Base-by-base conservation (phyloP, 805 yeast species). In the Monosporozyma yasuniensis region DNA sequence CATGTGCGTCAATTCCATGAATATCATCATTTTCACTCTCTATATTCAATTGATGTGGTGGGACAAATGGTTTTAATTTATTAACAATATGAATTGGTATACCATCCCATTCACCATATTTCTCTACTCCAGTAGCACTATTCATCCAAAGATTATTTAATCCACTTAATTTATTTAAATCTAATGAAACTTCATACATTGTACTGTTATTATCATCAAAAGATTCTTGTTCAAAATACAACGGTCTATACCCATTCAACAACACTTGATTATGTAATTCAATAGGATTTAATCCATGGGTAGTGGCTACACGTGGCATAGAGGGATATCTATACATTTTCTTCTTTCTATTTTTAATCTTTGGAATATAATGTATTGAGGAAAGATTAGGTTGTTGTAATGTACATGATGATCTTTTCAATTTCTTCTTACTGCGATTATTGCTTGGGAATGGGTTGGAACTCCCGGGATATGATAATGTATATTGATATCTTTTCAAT, bases 71-170 rank as follows among this genome's bases (percentile, higher is more conserved):
- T 41, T 57, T 56, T 38, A 70, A 50, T 18, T 57, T 57, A 35
- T 56, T 58, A 4, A 60, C 55, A 8, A 65, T 57, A 8, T 65
- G 65, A 47, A 61, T 56, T 30, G 71, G 72, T 14, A 65, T 47
- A 28, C 56, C 54, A 35, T 65, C 67, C 69, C 69, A 66, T 46
- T 65, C 69, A 8, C 57, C 56, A 47, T 62, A 69, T n/a, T 53
- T 55, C 49, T 68, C 70, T 11, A 63, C 47, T 0, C 72, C 72
- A 0, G 70, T 60, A 1, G 72, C 70, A 11, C 72, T 66, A 47
- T 61, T 59, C 19, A 59, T 56, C 72, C 72, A 69, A 7, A 49
- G 46, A 28, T 45, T 21, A 27, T 48, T 28, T 11, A 49, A 16
- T 3, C 44, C 43, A 11, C 18, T 28, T 3, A 42, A 18, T 10